Evolutionary conservation across 441 rosid species (phyloP).

Genomic region (Populus hybrid): DNA sequence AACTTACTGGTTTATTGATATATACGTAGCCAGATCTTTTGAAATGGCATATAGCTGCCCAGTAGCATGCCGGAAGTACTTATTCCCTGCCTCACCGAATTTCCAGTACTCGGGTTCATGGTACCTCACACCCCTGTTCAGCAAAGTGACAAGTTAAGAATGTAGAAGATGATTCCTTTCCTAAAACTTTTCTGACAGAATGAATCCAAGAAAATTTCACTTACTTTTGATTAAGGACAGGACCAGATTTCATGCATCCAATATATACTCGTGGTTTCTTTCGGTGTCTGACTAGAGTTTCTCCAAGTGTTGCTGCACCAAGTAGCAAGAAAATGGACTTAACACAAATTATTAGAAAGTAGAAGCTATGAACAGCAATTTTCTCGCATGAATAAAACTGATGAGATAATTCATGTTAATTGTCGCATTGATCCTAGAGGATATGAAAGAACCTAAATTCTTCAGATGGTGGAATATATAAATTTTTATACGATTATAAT

Average conservation of each 20-base stretch:
- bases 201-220: constrained; percentile 10
- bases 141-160: constrained; percentile 12
- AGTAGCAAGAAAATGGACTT: constrained; percentile 8
- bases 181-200: not conserved
- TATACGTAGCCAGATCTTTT: constrained; percentile 80
- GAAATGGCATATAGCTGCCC: constrained; percentile 95
- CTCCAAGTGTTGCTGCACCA: constrained; percentile 85
- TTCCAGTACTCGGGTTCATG: constrained; percentile 98
- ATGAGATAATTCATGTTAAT: not conserved
- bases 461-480: not conserved
- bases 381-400: not conserved
- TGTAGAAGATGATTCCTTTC: constrained; percentile 7
- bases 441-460: not conserved
- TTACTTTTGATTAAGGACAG: constrained; percentile 89
- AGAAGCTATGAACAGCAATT: not conserved
- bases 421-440: not conserved
- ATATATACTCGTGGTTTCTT: constrained; percentile 74
- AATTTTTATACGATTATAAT: not conserved
- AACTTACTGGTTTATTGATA: constrained; percentile 90
- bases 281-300: constrained; percentile 77
- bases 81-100: constrained; percentile 93
- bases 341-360: not conserved
- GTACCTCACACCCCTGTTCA: constrained; percentile 83
- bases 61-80: constrained; percentile 94
- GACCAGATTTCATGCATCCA: constrained; percentile 99